Evolutionary conservation across 352 stramenopile genomes (phyloP), one percentile per base, ranked within the genome.

Genomic region (Aphanomyces euteiches): DNA sequence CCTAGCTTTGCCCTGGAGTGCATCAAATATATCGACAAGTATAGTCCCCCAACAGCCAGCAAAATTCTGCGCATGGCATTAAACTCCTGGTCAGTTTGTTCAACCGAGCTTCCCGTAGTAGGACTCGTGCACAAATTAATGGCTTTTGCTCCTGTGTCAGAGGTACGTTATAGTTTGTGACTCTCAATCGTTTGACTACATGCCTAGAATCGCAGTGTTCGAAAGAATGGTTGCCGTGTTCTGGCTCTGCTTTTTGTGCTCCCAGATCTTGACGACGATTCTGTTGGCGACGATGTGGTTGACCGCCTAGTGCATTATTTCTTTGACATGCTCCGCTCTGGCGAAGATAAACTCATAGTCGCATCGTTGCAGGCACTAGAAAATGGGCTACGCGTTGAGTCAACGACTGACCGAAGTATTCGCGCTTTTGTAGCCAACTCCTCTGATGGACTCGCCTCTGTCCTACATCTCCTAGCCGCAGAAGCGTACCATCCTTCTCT

Each of bases 1-100:
- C 10, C 3, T 5, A 19, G 34, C 5, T 54, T 67, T 56, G 28
- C 56, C 17, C 38, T 39, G 3, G 19, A 56, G n/a, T 19, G 54
- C 7, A n/a, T 56, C 19, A 5, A 54, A 10, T 7, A 21, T 6
- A 36, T 67, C 15, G 79, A 85, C 5, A 70, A 88, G 41, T 74
- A 72, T 13, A 79, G 89, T 0, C 57, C 87, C 5, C 78, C 88
- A 15, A 84, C 77, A 5, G 40, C 89, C 8, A 76, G 68, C 28
- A 73, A 79, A 15, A 73, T 79, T 43, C 12, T 90, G 10, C 56
- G 74, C 6, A 12, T 57, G 1, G 85, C 81, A 57, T 74, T 83
- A n/a, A 17, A 67, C 43, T 41, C n/a, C 71, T 78, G 0, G 67
- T 48, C 5, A 73, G 59, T n/a, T 84, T 74, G 4, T 77, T 84